Conservation (phyloP, 257 asterid species). For the Primulina huaijiensis region DNA sequence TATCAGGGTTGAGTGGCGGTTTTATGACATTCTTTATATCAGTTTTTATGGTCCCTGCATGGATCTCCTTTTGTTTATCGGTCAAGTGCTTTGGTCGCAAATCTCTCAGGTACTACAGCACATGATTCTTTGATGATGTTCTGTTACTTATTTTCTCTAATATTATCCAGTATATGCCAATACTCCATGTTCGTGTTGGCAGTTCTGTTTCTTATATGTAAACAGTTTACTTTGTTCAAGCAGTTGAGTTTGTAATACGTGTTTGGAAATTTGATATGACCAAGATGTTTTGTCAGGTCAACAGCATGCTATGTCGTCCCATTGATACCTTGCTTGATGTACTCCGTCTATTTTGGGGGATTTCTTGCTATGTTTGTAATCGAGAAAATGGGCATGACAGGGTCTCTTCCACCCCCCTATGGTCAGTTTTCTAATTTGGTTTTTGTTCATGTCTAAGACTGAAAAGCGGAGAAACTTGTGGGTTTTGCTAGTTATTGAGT, state of each 20-base stretch:
- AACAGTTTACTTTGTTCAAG: constrained; percentile 10
- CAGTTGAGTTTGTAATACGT: constrained; percentile 6
- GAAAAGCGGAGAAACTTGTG: constrained; percentile 17
- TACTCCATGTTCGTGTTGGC: constrained; percentile 4
- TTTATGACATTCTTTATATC: constrained; percentile 65
- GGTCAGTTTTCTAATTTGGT: constrained; percentile 51
- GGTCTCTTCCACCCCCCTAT: constrained; percentile 89
- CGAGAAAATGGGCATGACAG: constrained; percentile 98
- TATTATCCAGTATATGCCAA: neutral
- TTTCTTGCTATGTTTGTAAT: constrained; percentile 70
- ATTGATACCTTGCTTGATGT: constrained; percentile 68
- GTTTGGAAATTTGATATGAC: constrained; percentile 26
- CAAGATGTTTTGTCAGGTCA: constrained; percentile 62
- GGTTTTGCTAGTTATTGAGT: constrained; percentile 21
- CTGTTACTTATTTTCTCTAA: constrained; percentile 9
- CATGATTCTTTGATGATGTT: constrained; percentile 21
- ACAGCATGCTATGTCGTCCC: constrained; percentile 69
- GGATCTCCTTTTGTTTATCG: constrained; percentile 65
- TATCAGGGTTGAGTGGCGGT: constrained; percentile 85
- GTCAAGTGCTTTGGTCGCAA: constrained; percentile 52
- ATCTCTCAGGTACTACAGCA: constrained; percentile 66
- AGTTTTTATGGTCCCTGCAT: constrained; percentile 77
- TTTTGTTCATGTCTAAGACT: constrained; percentile 15
- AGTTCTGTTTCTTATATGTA: constrained; percentile 17
- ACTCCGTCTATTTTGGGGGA: constrained; percentile 88